Evolutionary conservation across 2,329 filamentous ascomycete genomes (phyloP).

Genomic region (Aspergillus clavatus): DNA sequence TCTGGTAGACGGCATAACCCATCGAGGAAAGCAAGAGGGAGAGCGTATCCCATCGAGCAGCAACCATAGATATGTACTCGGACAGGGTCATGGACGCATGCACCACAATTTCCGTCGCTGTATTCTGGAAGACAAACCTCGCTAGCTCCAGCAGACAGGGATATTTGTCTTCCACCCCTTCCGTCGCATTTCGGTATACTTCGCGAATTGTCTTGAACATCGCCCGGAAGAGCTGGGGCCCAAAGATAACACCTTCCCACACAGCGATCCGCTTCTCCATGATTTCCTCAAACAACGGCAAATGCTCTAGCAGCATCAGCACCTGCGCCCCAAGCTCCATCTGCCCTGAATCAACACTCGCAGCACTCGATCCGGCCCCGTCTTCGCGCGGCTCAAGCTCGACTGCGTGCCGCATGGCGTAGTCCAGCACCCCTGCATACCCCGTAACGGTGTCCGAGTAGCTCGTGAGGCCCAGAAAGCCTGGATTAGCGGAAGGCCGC

Average conservation of each 20-base stretch:
- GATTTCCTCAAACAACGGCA: slow-evolving; percentile 11
- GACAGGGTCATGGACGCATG: slow-evolving; percentile 8
- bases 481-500: slow-evolving; percentile 1
- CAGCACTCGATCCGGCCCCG: background rate
- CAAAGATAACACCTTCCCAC: slow-evolving; percentile 1
- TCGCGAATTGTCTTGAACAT: background rate
- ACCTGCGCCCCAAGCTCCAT: slow-evolving; percentile 11
- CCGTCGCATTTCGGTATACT: slow-evolving; percentile 1
- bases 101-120: background rate
- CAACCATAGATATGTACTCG: slow-evolving; percentile 12
- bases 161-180: background rate
- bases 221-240: background rate
- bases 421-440: slow-evolving; percentile 7
- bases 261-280: slow-evolving; percentile 12
- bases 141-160: slow-evolving; percentile 1
- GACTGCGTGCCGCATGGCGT: background rate
- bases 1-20: slow-evolving; percentile 13
- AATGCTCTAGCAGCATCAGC: slow-evolving; percentile 9
- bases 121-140: slow-evolving; percentile 5
- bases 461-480: slow-evolving; percentile 20
- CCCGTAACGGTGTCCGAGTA: slow-evolving; percentile 14
- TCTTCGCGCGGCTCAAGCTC: background rate
- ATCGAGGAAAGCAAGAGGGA: slow-evolving; percentile 12
- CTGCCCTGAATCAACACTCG: slow-evolving; percentile 4
- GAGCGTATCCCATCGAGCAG: slow-evolving; percentile 17